A percentile compares a stretch with the other conserved stretches of the same genome.
These are phyloP conservation scores for Cinnamomum chago DNA, from an alignment of 164 flowering plant genomes.

Conservation along the genomic window DNA sequence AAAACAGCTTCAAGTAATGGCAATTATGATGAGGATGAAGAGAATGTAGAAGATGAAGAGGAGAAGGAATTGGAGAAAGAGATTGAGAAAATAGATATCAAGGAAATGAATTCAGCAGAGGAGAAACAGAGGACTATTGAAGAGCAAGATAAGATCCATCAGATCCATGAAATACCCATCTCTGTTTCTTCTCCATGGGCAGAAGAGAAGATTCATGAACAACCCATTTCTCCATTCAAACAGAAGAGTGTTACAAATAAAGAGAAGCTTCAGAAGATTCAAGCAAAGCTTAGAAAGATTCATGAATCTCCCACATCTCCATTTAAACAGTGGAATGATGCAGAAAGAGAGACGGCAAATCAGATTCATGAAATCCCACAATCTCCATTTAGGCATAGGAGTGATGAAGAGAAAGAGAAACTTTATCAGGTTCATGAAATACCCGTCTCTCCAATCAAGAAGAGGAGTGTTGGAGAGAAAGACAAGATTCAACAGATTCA, in stretches of 20 bases:
- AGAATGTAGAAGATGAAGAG: conserved; percentile 14
- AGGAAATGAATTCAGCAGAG: conserved; percentile 31
- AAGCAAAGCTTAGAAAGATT: not conserved
- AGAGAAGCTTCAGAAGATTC: not conserved
- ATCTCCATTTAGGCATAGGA: not conserved
- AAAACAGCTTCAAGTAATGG: conserved; percentile 17
- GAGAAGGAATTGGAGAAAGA: conserved; percentile 26
- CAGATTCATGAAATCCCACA: not conserved
- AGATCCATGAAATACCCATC: not conserved
- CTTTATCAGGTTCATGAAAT: not conserved
- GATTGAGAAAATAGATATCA: conserved; percentile 36
- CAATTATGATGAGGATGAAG: conserved; percentile 8
- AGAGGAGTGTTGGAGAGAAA: not conserved
- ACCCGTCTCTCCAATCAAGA: not conserved
- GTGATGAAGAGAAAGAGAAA: not conserved
- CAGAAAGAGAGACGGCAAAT: not conserved
- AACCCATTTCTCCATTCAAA: not conserved
- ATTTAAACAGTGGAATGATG: not conserved
- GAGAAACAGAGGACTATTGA: not conserved
- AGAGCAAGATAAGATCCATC: conserved; percentile 3
- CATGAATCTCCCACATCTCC: not conserved
- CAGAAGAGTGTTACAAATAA: not conserved
- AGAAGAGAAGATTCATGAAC: conserved; percentile 10
- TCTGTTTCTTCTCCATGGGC: not conserved
- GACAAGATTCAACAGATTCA: not conserved